Base-by-base conservation (phyloP, 768 basidiomycete species). In the Candolleomyces eurysporus region DNA sequence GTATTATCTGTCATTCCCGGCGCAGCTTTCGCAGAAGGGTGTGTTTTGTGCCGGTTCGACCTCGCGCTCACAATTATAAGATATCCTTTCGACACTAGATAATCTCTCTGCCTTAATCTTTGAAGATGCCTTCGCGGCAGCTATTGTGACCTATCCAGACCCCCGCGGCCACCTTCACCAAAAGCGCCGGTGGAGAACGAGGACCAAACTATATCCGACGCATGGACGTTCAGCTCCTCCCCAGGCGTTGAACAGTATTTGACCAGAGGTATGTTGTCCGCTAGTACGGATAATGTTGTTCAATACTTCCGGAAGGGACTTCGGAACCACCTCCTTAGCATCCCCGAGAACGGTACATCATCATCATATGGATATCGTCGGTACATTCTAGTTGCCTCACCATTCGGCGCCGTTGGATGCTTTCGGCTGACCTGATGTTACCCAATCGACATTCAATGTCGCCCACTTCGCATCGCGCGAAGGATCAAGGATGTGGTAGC, bases 401-500 rank as follows among this genome's bases (percentile, higher is more conserved):
- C 8, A 11, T 40, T 48, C 21, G 10, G 10, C 50, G n/a, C 11
- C 31, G 26, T 26, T 26, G 26, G 26, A 65, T 65, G 62, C 22
- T 59, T 63, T 17, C 39, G 48, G 32, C 17, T 1, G 70, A 72
- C 5, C 77, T 78, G 0, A 69, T 79, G 57, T 40, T 71, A 53
- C 64, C 32, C 32, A 62, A 61, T 52, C 58, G 60, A 58, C 60
- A 60, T 36, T 65, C 58, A 49, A 62, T 57, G 21, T 66, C 48
- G 5, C 50, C 49, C 16, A 36, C 54, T 10, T 31, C 11, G 13
- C 42, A 59, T 4, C 66, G 64, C 19, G 59, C 67, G 26, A 79
- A 79, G 64, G 76, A 0, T 67, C 75, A 26, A 26, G 26, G 26
- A 26, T 26, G 26, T 4, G 82, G 82, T 4, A 82, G 82, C 0